phyloP scores from a whole-genome alignment of 345 rosid genomes.

The Hevea brasiliensis region DNA sequence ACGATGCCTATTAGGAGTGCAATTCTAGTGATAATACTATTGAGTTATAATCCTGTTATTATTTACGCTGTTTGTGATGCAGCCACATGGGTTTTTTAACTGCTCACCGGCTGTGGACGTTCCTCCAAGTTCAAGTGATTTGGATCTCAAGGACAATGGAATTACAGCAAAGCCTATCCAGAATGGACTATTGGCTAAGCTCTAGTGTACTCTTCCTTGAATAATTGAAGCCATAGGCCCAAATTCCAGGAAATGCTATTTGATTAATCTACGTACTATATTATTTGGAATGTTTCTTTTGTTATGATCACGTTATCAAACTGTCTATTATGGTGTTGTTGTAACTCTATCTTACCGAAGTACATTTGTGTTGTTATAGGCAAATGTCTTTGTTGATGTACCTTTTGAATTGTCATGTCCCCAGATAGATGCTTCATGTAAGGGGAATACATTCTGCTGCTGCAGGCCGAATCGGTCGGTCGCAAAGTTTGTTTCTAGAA shows the following conservation, averaged over 20 bases:
- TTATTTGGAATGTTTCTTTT: not conserved
- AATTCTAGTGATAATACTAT: too few relatives aligned
- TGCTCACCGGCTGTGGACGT: constrained; percentile 95
- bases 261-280: not conserved
- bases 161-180: constrained; percentile 46
- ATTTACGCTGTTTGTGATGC: constrained; percentile 15
- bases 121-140: constrained; percentile 74
- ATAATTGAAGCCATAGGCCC: not conserved
- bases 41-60: not conserved
- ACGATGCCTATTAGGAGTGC: not conserved
- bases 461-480: not conserved
- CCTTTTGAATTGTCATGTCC: not conserved
- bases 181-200: constrained; percentile 64
- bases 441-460: not conserved
- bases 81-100: constrained; percentile 97
- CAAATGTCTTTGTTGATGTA: not conserved
- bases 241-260: not conserved
- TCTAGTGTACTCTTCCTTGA: constrained; percentile 37
- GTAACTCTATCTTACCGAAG: too few relatives aligned
- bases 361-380: not conserved
- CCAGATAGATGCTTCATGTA: not conserved
- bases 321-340: not conserved
- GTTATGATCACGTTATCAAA: not conserved
- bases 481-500: not conserved
- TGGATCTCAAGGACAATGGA: constrained; percentile 60